Evolutionary conservation across 768 basidiomycete genomes (phyloP).

Genomic region (Calocera viscosa): DNA sequence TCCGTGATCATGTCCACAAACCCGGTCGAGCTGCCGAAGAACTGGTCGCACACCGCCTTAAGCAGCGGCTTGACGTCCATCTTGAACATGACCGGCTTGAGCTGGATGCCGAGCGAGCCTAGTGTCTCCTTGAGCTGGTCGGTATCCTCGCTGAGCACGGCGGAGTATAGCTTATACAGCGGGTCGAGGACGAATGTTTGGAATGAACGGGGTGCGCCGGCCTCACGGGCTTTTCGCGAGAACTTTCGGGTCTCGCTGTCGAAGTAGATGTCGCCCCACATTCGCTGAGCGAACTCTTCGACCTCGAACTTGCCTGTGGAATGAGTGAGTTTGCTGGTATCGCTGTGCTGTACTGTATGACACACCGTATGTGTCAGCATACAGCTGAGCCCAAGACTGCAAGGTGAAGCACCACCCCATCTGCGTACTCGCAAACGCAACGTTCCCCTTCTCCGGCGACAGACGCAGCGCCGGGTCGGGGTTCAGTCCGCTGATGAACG

Average conservation of each 20-base stretch:
- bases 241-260: conserved; percentile 77
- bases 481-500: conserved; percentile 71
- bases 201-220: conserved; percentile 71
- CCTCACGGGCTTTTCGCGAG: conserved; percentile 67
- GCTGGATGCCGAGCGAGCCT: conserved; percentile 57
- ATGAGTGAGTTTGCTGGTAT: background rate
- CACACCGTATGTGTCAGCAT: conserved; percentile 81
- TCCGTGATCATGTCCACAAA: conserved; percentile 86
- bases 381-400: conserved; percentile 89
- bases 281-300: conserved; percentile 70
- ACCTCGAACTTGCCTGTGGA: conserved; percentile 61
- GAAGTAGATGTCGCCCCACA: conserved; percentile 99
- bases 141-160: conserved; percentile 79
- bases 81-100: conserved; percentile 92
- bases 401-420: conserved; percentile 98
- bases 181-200: conserved; percentile 95
- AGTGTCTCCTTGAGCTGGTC: conserved; percentile 77
- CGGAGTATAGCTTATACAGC: conserved; percentile 89
- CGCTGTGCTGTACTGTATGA: background rate
- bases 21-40: conserved; percentile 84
- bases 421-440: conserved; percentile 91
- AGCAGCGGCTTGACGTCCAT: conserved; percentile 95
- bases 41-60: conserved; percentile 87
- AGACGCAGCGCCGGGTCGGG: conserved; percentile 77
- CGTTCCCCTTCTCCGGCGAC: conserved; percentile 91